Conservation (phyloP, 2,329 filamentous ascomycete genomes). For the Phialophora expanda region DNA sequence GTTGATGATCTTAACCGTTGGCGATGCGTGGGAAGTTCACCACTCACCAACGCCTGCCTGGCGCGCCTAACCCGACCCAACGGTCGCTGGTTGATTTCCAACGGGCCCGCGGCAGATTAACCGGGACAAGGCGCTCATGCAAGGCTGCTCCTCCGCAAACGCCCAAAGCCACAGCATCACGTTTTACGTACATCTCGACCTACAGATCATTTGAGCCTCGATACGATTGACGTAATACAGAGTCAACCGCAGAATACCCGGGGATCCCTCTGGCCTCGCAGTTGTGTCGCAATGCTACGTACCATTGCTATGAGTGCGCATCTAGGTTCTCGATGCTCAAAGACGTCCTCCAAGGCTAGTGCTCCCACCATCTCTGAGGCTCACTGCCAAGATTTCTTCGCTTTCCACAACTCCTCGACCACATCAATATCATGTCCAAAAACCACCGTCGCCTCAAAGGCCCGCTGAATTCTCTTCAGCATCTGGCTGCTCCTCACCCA, state of each 20-base stretch:
- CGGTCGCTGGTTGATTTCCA: background rate
- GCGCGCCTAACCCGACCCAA: background rate
- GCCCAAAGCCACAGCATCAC: constrained; percentile 2
- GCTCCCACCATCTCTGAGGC: background rate
- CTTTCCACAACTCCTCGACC: background rate
- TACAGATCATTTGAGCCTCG: background rate
- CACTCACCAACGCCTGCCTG: background rate
- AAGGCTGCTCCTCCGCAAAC: constrained; percentile 16
- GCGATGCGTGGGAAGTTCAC: background rate
- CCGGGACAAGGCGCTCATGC: constrained; percentile 2
- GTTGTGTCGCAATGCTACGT: background rate
- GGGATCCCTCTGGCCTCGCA: background rate
- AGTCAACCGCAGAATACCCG: background rate
- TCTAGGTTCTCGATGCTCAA: background rate
- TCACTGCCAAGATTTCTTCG: background rate
- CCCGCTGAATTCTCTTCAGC: constrained; percentile 3
- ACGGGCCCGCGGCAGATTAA: background rate
- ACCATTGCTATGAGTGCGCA: background rate
- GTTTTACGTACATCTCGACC: background rate
- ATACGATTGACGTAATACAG: background rate
- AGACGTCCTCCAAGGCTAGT: background rate
- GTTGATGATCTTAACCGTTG: background rate
- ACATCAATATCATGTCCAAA: constrained; percentile 8
- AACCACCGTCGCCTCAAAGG: background rate
- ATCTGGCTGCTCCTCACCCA: constrained; percentile 1